Conservation (phyloP, 73 alveolate species). For the Vitrella brassicaformis region DNA sequence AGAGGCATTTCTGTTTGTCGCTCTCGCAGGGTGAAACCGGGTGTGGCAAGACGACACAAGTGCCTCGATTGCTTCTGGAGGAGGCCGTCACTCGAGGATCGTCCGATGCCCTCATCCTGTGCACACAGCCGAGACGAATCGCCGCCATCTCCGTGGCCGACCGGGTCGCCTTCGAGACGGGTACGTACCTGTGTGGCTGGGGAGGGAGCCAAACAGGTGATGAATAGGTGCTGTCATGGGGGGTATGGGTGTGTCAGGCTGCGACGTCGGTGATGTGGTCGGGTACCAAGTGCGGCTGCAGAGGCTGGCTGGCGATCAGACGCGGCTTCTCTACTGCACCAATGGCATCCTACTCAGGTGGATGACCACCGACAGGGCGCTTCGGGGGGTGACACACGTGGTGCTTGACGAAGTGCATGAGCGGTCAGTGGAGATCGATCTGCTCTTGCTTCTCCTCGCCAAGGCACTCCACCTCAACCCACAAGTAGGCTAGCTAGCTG, state of each 20-base stretch:
- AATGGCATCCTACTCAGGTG: constrained; percentile 69
- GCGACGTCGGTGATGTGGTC: constrained; percentile 38
- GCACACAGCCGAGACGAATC: constrained; percentile 75
- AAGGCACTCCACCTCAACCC: constrained; percentile 36
- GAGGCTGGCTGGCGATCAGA: constrained; percentile 13
- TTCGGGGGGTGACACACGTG: constrained; percentile 51
- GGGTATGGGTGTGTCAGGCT: too few species aligned
- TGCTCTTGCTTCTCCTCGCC: constrained; percentile 61
- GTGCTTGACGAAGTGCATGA: constrained; percentile 85
- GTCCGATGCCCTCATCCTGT: constrained; percentile 32
- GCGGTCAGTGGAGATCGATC: constrained; percentile 72
- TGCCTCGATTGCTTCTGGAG: constrained; percentile 58
- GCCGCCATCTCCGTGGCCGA: constrained; percentile 67
- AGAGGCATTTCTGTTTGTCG: neutral
- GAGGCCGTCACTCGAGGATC: constrained; percentile 8
- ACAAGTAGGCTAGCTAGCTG: neutral
- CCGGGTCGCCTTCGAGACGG: constrained; percentile 56
- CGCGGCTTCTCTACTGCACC: constrained; percentile 56
- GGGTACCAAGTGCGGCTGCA: constrained; percentile 55
- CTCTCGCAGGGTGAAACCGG: constrained; percentile 52
- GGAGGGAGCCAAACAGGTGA: too few species aligned
- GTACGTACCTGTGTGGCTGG: too few species aligned
- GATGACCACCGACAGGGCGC: constrained; percentile 42
- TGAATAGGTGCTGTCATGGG: too few species aligned
- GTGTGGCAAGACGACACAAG: constrained; percentile 81